Percentiles rank a stretch among this genome's conserved stretches.
Conservation (phyloP, 116 monocot species). For the Dioscorea cayenensis region DNA sequence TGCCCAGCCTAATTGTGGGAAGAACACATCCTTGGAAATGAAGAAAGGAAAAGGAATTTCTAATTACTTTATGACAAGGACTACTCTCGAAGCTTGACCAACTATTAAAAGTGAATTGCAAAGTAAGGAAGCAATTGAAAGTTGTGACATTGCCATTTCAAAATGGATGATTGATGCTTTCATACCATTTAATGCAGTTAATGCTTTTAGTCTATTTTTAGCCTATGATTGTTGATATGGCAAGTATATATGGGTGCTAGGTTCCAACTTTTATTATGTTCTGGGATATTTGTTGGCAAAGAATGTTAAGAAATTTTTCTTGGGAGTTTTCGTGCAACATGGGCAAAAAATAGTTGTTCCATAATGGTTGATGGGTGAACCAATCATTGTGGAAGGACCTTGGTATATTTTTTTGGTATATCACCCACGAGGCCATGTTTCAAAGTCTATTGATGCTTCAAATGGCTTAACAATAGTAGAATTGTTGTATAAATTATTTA, state of each 20-base stretch:
- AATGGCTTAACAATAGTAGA: constrained; percentile 51
- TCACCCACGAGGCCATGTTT: constrained; percentile 69
- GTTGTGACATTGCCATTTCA: no score
- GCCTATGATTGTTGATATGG: constrained; percentile 71
- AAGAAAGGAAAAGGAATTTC: no score
- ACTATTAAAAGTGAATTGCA: no score
- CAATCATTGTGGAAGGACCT: constrained; percentile 39
- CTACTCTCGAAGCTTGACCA: no score
- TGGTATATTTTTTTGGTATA: constrained; percentile 84
- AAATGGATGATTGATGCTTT: no score
- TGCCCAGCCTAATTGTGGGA: no score
- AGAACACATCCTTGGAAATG: no score
- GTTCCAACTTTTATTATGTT: constrained; percentile 59
- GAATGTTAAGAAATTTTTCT: constrained; percentile 23
- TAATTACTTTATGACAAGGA: no score
- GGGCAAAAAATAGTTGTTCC: constrained; percentile 79
- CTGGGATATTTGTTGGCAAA: constrained; percentile 60
- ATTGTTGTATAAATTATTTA: constrained; percentile 71
- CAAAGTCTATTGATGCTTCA: constrained; percentile 59
- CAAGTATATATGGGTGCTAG: constrained; percentile 32
- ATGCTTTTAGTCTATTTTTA: constrained; percentile 56
- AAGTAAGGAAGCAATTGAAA: no score
- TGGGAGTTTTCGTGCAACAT: constrained; percentile 42
- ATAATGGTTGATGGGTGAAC: constrained; percentile 82
- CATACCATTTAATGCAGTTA: no score